Percentiles rank a stretch among this genome's conserved stretches.
These are phyloP conservation scores for Avena insularis DNA, from an alignment of 176 grass and related monocot species.

Conservation along the genomic window DNA sequence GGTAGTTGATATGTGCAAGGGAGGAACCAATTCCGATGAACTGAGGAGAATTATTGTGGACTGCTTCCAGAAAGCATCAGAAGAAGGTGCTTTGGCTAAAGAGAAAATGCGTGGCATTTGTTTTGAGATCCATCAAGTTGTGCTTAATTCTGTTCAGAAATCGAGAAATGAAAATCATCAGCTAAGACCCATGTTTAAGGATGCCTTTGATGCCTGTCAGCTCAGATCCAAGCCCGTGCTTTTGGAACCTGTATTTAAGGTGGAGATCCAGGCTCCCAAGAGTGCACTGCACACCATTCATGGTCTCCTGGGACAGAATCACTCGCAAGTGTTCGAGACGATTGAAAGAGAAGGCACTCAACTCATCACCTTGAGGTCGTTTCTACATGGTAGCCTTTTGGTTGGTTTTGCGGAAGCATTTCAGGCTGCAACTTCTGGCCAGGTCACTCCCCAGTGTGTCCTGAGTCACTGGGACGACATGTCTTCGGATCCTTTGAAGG, in stretches of 20 bases:
- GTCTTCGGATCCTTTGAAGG: constrained; percentile 63
- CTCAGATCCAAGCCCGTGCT: constrained; percentile 71
- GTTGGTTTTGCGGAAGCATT: constrained; percentile 48
- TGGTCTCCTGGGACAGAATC: constrained; percentile 67
- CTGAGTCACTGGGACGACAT: constrained; percentile 72
- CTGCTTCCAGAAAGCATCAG: constrained; percentile 72
- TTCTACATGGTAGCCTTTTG: constrained; percentile 54
- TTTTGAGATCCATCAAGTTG: constrained; percentile 75
- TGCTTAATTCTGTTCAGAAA: constrained; percentile 69
- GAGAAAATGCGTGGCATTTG: constrained; percentile 82
- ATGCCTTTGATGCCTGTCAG: constrained; percentile 68
- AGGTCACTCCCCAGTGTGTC: constrained; percentile 58
- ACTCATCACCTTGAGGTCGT: constrained; percentile 72
- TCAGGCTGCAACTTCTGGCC: constrained; percentile 58
- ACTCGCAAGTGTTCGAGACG: constrained; percentile 56
- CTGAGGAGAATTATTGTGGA: constrained; percentile 69
- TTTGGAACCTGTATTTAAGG: constrained; percentile 74
- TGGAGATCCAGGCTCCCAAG: constrained; percentile 80
- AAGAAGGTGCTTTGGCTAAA: constrained; percentile 70
- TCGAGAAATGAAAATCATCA: constrained; percentile 60
- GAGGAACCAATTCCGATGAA: constrained; percentile 63
- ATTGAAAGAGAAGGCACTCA: constrained; percentile 56
- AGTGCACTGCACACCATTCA: constrained; percentile 60
- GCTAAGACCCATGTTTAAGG: constrained; percentile 63
- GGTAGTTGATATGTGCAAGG: constrained; percentile 84